Evolutionary conservation across 768 basidiomycete species (phyloP), one percentile per base, ranked within the genome.

Genomic region (Lyophyllum semitale): DNA sequence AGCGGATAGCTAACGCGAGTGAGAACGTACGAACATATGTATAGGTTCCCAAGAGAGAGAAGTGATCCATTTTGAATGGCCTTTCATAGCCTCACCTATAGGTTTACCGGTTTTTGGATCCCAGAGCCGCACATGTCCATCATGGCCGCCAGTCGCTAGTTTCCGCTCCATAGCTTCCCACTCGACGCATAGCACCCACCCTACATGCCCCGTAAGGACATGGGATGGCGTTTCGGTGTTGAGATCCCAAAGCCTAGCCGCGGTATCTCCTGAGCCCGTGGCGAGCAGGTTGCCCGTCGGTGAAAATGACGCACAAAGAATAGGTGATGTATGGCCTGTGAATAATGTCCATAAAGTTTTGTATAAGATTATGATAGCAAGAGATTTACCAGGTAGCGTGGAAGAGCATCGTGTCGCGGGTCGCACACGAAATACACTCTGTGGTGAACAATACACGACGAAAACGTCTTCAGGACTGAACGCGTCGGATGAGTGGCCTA

Each of bases 141-240:
- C 95, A 66, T 98, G 89, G 0, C 95, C 95, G 1, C 97, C 97
- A 3, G 92, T 94, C 0, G 95, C 96, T 13, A 98, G 73, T 63
- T 87, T 88, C 41, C 94, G 77, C 66, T 98, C 95, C 78, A 91
- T 81, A 0, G 91, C 91, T 64, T 98, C 95, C 95, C 96, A 99
- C 66, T 98, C 97, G 4, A 95, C 91, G 62, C 94, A 98, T 1
- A 98, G 79, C 1, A 99, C 94, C 96, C 95, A 98, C 0, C 95
- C 95, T 61, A 86, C 85, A 66, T 99, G 97, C 0, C 97, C 97
- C 0, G 81, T 72, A 17, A 98, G 79, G 13, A 87, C 88, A 66
- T 92, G 89, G 37, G 91, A 92, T 1, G 97, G 96, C 6, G 85
- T 89, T 70, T 98, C 97, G 0, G 91, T 96, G 64, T 89, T 83